These are phyloP conservation scores for Microsporum audouinii DNA, from an alignment of 2,329 filamentous ascomycete genomes.

Conservation along the genomic window DNA sequence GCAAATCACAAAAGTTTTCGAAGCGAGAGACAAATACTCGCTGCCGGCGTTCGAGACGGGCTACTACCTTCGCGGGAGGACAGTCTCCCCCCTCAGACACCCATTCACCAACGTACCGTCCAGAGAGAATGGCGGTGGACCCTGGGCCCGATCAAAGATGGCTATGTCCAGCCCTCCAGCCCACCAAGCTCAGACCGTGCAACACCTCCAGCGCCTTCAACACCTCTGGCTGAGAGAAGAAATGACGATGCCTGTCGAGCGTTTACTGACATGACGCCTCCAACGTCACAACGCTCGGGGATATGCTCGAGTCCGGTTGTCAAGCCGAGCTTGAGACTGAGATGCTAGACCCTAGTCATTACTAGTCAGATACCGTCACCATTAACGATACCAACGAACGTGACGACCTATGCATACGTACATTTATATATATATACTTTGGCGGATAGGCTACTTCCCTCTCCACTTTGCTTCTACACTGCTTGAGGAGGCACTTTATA, in stretches of 20 bases:
- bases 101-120: conserved; percentile 43
- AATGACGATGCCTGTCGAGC: background rate
- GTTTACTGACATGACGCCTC: background rate
- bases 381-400: background rate
- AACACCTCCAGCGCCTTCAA: background rate
- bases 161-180: conserved; percentile 8
- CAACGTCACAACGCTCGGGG: background rate
- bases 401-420: background rate
- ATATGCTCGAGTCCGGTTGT: background rate
- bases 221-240: background rate
- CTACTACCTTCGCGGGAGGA: conserved; percentile 26
- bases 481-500: background rate
- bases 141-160: conserved; percentile 34
- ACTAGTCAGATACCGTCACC: background rate
- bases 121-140: conserved; percentile 49
- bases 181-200: background rate
- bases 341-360: background rate
- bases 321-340: background rate
- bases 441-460: background rate
- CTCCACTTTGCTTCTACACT: background rate
- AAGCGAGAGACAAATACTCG: conserved; percentile 26
- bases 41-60: conserved; percentile 30
- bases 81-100: conserved; percentile 29
- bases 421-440: background rate
- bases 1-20: conserved; percentile 8